Evolutionary conservation across 148 eudicot species (phyloP).

Genomic region (Rhododendron williamsianum): DNA sequence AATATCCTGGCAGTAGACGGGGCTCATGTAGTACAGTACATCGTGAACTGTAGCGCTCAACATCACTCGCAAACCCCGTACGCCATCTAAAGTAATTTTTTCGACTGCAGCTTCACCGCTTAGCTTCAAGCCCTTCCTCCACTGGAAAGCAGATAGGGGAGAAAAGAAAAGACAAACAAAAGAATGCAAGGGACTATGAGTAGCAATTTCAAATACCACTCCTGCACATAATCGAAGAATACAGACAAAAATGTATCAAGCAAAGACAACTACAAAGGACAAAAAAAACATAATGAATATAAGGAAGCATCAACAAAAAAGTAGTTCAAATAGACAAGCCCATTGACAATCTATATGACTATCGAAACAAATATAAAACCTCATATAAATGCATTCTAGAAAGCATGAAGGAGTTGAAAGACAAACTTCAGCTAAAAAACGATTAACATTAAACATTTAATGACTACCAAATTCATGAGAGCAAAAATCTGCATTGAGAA

Average conservation of each 20-base stretch:
- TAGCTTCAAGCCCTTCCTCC: conserved; percentile 91
- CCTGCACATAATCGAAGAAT: not conserved
- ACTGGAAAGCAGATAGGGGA: conserved; percentile 39
- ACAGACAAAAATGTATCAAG: not conserved
- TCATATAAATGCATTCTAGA: not conserved
- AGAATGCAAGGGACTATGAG: not conserved
- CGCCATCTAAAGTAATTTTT: conserved; percentile 75
- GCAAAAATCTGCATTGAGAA: not conserved
- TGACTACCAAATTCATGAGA: not conserved
- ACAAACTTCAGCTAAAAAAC: not conserved
- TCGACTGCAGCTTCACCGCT: conserved; percentile 95
- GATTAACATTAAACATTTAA: not conserved
- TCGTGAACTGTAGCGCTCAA: conserved; percentile 98
- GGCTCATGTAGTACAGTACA: conserved; percentile 98
- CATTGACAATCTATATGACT: not conserved
- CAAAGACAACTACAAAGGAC: not conserved
- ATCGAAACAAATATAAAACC: not conserved
- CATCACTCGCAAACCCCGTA: conserved; percentile 76
- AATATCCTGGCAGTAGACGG: conserved; percentile 96
- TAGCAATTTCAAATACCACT: not conserved
- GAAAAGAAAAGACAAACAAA: not conserved
- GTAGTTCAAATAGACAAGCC: not conserved
- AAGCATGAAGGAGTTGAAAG: not conserved
- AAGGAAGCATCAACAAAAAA: not conserved
- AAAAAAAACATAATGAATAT: not conserved